Conservation (phyloP, 2,329 filamentous ascomycete genomes). For the Trichoderma sp. region DNA sequence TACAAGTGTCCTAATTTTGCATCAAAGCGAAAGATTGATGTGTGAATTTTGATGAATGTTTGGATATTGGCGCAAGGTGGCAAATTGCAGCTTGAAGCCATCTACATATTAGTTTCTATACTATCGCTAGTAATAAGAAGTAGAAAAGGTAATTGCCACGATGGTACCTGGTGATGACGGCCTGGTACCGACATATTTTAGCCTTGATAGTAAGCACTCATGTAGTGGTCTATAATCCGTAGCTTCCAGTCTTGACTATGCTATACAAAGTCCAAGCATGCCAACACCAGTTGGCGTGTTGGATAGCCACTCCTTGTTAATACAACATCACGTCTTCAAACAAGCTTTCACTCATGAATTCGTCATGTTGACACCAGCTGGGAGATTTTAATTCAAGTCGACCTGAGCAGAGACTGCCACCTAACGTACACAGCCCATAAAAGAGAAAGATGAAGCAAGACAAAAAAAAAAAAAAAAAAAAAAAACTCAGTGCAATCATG, state of each 20-base stretch:
- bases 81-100: rapidly evolving
- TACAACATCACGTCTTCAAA: not conserved
- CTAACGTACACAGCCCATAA: constrained; percentile 11
- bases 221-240: too few species aligned
- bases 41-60: not conserved
- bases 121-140: not conserved
- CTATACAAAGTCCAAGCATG: too few species aligned
- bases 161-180: too few species aligned
- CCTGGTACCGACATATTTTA: too few species aligned
- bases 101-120: not conserved
- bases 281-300: too few species aligned
- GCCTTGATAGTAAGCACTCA: too few species aligned
- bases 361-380: not conserved
- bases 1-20: not conserved
- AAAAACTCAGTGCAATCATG: not conserved
- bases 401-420: not conserved
- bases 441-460: not conserved
- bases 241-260: too few species aligned
- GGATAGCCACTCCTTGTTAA: too few species aligned
- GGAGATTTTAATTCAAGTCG: constrained; percentile 10
- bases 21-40: not conserved
- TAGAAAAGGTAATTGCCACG: too few species aligned
- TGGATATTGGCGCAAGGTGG: not conserved
- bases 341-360: not conserved
- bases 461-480: not conserved